These are phyloP conservation scores for Phytophthora pluvialis DNA, from an alignment of 352 stramenopile genomes.

Conservation along the genomic window DNA sequence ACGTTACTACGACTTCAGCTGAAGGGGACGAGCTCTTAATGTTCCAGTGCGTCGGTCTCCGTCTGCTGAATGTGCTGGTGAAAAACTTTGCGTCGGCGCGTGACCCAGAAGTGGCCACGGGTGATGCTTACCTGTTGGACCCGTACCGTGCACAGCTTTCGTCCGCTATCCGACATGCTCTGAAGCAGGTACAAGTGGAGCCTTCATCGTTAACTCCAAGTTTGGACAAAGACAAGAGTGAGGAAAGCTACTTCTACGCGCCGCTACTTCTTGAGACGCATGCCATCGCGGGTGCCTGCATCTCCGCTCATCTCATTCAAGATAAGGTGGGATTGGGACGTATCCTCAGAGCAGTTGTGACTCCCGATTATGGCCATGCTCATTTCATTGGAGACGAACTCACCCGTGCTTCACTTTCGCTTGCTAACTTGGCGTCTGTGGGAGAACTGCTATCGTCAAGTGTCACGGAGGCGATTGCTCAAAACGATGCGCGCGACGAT, in stretches of 20 bases:
- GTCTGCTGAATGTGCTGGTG: constrained; percentile 70
- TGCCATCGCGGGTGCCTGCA: constrained; percentile 55
- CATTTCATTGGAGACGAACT: constrained; percentile 71
- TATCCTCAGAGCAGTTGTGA: constrained; percentile 66
- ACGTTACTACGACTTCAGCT: constrained; percentile 72
- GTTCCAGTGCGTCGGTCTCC: constrained; percentile 77
- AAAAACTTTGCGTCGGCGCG: constrained; percentile 57
- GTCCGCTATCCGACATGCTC: constrained; percentile 76
- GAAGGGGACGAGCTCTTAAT: constrained; percentile 79
- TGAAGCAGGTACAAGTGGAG: constrained; percentile 63
- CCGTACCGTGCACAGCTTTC: constrained; percentile 87
- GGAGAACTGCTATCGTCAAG: constrained; percentile 61
- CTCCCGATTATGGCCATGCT: constrained; percentile 64
- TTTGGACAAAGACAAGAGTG: constrained; percentile 26
- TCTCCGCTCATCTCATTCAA: constrained; percentile 64
- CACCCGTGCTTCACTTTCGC: constrained; percentile 53
- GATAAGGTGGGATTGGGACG: constrained; percentile 76
- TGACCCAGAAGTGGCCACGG: constrained; percentile 73
- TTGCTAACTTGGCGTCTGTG: constrained; percentile 71
- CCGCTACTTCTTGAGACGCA: constrained; percentile 76
- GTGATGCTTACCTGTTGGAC: constrained; percentile 68
- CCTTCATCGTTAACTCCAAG: constrained; percentile 6
- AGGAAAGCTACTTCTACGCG: constrained; percentile 57
- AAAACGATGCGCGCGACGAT: constrained; percentile 33
- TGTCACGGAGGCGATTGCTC: constrained; percentile 37